phyloP scores from a whole-genome alignment of 257 asterid genomes.

The Rehmannia glutinosa region DNA sequence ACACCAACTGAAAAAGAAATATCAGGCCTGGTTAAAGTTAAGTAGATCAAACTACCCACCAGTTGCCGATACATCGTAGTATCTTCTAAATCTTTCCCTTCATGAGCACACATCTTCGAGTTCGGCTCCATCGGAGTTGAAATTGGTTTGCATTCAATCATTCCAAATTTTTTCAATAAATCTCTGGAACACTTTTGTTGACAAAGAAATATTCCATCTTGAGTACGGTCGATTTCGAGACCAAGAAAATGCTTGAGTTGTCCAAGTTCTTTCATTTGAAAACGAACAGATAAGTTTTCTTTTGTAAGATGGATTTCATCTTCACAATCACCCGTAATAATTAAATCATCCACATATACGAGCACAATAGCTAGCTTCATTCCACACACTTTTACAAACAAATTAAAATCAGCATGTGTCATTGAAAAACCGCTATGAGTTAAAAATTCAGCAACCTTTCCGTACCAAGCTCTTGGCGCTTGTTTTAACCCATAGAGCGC shows the following conservation, averaged over 20 bases:
- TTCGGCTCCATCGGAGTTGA: background rate
- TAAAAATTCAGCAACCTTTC: background rate
- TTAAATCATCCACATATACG: background rate
- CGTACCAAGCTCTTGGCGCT: background rate
- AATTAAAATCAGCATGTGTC: background rate
- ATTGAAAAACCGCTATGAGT: background rate
- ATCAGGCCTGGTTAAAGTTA: background rate
- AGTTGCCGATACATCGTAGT: background rate
- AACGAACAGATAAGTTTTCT: background rate
- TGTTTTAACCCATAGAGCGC: background rate
- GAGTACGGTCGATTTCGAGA: background rate
- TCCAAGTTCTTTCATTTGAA: background rate
- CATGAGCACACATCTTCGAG: background rate
- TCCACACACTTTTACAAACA: background rate
- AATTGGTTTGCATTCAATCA: background rate
- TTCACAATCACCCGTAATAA: background rate
- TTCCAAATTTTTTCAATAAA: background rate
- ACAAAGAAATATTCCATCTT: background rate
- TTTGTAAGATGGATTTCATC: background rate
- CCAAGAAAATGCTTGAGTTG: background rate
- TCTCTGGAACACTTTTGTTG: background rate
- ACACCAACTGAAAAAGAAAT: background rate
- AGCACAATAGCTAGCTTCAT: background rate
- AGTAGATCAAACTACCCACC: slow-evolving; percentile 1
- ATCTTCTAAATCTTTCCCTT: background rate